These are phyloP conservation scores for Phyllosticta citrichinensis DNA, from an alignment of 2,329 filamentous ascomycete species.

Conservation along the genomic window DNA sequence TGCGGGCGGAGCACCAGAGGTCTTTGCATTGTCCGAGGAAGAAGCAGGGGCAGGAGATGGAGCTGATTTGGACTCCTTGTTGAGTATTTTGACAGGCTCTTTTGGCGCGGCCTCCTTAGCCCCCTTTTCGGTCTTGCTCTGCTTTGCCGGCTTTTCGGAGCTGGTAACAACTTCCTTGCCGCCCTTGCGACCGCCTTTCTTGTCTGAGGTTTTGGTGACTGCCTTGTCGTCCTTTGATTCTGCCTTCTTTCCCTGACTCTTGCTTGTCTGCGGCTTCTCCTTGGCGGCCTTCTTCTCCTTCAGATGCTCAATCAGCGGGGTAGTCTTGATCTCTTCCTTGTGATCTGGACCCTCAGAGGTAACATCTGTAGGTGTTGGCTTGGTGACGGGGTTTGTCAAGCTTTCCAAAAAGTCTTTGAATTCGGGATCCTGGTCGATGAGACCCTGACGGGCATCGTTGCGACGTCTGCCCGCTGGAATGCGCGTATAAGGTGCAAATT, in stretches of 20 bases:
- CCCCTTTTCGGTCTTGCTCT: slow-evolving; percentile 43
- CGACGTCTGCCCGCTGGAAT: slow-evolving; percentile 65
- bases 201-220: slow-evolving; percentile 29
- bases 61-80: slow-evolving; percentile 25
- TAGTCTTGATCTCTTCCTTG: slow-evolving; percentile 63
- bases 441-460: slow-evolving; percentile 77
- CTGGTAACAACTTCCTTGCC: slow-evolving; percentile 22
- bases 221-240: slow-evolving; percentile 54
- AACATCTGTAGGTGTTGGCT: slow-evolving; percentile 40
- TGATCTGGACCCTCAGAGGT: slow-evolving; percentile 34
- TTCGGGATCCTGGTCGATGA: slow-evolving; percentile 91
- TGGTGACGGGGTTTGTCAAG: slow-evolving; percentile 64
- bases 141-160: slow-evolving; percentile 29
- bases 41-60: slow-evolving; percentile 24
- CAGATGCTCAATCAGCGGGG: slow-evolving; percentile 80
- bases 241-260: slow-evolving; percentile 43
- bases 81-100: slow-evolving; percentile 49
- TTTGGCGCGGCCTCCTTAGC: slow-evolving; percentile 50
- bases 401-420: slow-evolving; percentile 89
- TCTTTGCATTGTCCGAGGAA: not conserved
- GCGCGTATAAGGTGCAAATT: slow-evolving; percentile 76
- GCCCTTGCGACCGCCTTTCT: slow-evolving; percentile 25
- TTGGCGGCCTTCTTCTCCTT: slow-evolving; percentile 84
- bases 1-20: slow-evolving; percentile 20
- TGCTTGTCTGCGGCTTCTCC: slow-evolving; percentile 34